A percentile compares a stretch with the other conserved stretches of the same genome.
Conservation (phyloP, 352 stramenopile species). For the Globisporangium yorkense region DNA sequence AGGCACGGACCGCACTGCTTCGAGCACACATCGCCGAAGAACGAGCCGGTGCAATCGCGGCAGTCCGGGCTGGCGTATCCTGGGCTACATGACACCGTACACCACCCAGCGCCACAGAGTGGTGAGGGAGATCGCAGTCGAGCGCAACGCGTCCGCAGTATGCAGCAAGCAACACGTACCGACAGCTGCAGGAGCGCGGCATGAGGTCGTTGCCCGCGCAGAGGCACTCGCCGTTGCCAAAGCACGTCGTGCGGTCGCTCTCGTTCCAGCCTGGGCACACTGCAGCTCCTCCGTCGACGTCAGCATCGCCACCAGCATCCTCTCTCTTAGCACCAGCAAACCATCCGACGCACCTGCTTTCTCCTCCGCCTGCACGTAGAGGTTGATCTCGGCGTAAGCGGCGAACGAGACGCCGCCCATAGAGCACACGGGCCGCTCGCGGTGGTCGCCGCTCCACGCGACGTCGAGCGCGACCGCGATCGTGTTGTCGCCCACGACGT, state of each 20-base stretch:
- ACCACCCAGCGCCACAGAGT: background rate
- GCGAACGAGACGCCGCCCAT: constrained; percentile 72
- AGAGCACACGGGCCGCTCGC: constrained; percentile 55
- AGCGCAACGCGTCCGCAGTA: too few relatives aligned
- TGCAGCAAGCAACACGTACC: constrained; percentile 34
- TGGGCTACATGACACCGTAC: constrained; percentile 15
- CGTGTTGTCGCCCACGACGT: constrained; percentile 33
- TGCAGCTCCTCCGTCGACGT: constrained; percentile 9
- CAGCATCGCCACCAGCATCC: background rate
- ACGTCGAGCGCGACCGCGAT: constrained; percentile 49
- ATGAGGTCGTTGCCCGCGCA: constrained; percentile 61
- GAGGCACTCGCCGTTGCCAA: constrained; percentile 59
- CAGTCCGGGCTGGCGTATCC: constrained; percentile 74
- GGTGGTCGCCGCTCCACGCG: constrained; percentile 54
- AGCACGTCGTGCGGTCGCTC: constrained; percentile 39
- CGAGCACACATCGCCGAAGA: constrained; percentile 49
- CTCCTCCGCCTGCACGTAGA: constrained; percentile 80
- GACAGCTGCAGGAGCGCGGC: constrained; percentile 53
- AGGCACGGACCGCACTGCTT: constrained; percentile 64
- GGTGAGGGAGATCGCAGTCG: background rate
- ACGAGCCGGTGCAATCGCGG: constrained; percentile 48
- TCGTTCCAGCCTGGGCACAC: constrained; percentile 71
- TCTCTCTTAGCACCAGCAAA: background rate
- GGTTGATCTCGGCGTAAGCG: constrained; percentile 69
- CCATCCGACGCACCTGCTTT: constrained; percentile 38